Evolutionary conservation across 495 filamentous ascomycete genomes (phyloP).

Genomic region (Chaetomidium leptoderma): DNA sequence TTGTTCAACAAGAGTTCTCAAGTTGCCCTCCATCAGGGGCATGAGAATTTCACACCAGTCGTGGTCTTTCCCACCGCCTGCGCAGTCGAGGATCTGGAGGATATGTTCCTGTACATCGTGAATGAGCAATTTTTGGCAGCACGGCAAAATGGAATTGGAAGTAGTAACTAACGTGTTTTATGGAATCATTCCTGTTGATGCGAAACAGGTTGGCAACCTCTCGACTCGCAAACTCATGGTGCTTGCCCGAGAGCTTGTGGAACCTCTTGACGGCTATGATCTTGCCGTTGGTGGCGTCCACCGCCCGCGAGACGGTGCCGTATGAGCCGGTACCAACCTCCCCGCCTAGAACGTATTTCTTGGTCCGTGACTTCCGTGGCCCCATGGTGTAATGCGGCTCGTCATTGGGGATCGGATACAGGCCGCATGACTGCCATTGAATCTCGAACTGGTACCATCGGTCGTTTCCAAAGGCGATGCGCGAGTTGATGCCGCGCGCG

Average conservation of each 20-base stretch:
- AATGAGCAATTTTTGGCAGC: too few species aligned
- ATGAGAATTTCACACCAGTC: conserved; percentile 36
- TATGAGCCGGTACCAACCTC: conserved; percentile 33
- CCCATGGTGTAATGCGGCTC: conserved; percentile 26
- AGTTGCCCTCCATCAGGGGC: conserved; percentile 29
- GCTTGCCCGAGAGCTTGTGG: conserved; percentile 31
- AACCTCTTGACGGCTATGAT: conserved; percentile 36
- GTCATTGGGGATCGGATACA: conserved; percentile 24
- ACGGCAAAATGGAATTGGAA: background rate
- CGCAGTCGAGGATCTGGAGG: conserved; percentile 26
- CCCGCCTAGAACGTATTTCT: conserved; percentile 23
- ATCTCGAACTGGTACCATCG: conserved; percentile 32
- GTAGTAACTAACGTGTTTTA: conserved; percentile 25
- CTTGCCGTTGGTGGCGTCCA: conserved; percentile 25
- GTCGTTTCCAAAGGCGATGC: conserved; percentile 29
- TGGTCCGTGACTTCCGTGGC: conserved; percentile 18
- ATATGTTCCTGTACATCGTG: conserved; percentile 35
- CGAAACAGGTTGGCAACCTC: conserved; percentile 28
- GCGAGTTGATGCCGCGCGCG: conserved; percentile 28
- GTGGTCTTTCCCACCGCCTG: conserved; percentile 14
- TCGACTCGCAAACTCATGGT: conserved; percentile 28
- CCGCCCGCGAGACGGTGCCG: conserved; percentile 27
- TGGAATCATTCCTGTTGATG: conserved; percentile 24
- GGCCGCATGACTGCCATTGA: conserved; percentile 22
- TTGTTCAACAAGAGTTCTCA: conserved; percentile 22